These are phyloP conservation scores for Dictyostelium firmibasis DNA, from an alignment of 78 protist species.

Conservation along the genomic window DNA sequence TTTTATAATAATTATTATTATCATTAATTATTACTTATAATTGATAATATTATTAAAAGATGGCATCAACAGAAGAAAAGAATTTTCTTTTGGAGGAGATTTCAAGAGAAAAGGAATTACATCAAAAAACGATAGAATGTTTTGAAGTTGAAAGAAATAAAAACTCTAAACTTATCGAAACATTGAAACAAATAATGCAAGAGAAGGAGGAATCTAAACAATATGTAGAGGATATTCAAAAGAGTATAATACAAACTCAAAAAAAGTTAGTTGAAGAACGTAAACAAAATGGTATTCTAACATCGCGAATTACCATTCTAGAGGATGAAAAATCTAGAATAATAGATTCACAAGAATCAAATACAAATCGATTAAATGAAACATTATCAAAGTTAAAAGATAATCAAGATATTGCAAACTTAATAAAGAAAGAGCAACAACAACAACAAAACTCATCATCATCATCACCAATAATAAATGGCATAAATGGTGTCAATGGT, in stretches of 20 bases:
- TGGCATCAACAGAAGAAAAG: constrained; percentile 54
- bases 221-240: constrained; percentile 8
- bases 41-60: no score
- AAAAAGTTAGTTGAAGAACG: constrained; percentile 46
- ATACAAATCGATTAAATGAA: not conserved
- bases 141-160: constrained; percentile 31
- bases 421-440: not conserved
- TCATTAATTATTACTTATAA: no score
- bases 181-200: not conserved
- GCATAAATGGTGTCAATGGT: not conserved
- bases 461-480: not conserved
- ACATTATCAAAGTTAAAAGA: not conserved
- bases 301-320: not conserved
- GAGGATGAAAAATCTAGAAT: constrained; percentile 5
- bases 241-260: constrained; percentile 4
- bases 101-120: constrained; percentile 29
- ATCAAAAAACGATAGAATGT: constrained; percentile 23
- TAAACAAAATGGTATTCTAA: not conserved
- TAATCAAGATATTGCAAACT: not conserved
- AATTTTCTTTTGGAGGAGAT: constrained; percentile 38
- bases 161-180: constrained; percentile 13
- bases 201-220: not conserved
- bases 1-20: no score
- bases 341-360: not conserved
- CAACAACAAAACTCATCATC: not conserved